phyloP scores from a whole-genome alignment of 1,284 basidiomycete species.

The Pisolithus thermaeus region DNA sequence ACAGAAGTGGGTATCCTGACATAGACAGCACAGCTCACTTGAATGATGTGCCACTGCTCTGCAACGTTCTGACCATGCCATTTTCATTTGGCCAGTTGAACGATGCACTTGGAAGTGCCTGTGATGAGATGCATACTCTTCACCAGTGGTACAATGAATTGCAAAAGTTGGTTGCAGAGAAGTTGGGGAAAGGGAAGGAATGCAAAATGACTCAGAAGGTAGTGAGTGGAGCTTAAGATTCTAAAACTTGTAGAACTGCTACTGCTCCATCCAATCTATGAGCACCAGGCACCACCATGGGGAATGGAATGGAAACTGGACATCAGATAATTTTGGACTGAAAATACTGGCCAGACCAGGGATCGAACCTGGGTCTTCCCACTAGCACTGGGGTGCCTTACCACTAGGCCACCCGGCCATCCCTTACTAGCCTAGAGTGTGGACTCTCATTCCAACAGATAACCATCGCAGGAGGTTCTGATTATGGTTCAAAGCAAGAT shows the following conservation, averaged over 20 bases:
- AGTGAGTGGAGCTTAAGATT: neutral
- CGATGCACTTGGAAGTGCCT: slow-evolving; percentile 16
- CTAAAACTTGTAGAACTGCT: neutral
- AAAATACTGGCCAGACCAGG: no score
- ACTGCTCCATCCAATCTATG: neutral
- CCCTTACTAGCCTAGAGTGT: no score
- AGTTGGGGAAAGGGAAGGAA: slow-evolving; percentile 3
- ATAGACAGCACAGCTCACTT: neutral
- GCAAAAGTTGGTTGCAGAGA: slow-evolving; percentile 11
- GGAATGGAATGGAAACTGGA: no score
- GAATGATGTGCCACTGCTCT: neutral
- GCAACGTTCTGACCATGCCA: slow-evolving; percentile 1
- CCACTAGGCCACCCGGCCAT: no score
- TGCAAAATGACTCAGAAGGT: neutral
- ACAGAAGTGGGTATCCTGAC: neutral
- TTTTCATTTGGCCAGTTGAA: slow-evolving; percentile 25
- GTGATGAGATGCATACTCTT: slow-evolving; percentile 20
- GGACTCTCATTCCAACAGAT: no score
- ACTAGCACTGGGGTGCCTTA: no score
- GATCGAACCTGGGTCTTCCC: no score
- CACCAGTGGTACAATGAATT: slow-evolving; percentile 23
- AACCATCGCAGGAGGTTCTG: neutral
- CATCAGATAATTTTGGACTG: neutral
- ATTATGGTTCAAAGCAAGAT: neutral
- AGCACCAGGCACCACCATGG: neutral